Conservation (phyloP, 768 basidiomycete species). For the Crepidotus variabilis region DNA sequence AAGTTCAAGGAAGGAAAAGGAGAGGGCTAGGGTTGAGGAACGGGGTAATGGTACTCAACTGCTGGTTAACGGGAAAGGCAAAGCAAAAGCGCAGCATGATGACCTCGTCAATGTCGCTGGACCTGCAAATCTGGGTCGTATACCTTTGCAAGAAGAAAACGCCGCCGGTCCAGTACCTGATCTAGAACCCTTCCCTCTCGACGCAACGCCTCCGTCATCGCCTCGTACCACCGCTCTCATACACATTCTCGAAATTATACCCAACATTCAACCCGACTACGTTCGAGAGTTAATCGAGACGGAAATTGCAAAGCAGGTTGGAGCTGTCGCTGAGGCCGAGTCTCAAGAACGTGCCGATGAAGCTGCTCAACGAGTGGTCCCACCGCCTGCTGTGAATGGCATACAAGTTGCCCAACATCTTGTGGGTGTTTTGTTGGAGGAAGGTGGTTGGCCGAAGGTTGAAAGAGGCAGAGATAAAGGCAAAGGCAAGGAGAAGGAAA, state of each 20-base stretch:
- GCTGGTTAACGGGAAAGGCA: not conserved
- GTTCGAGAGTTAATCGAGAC: not conserved
- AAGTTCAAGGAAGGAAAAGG: too few species aligned
- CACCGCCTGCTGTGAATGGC: not conserved
- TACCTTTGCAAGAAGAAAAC: not conserved
- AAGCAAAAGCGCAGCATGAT: not conserved
- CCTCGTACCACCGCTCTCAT: not conserved
- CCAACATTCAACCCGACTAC: not conserved
- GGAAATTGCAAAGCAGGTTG: not conserved
- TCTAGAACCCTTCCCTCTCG: conserved; percentile 22
- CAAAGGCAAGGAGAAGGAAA: not conserved
- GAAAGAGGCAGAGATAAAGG: conserved; percentile 1
- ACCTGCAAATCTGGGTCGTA: not conserved
- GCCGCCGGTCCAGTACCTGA: conserved; percentile 31
- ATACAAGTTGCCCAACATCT: not conserved
- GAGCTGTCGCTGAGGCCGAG: not conserved
- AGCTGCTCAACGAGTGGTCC: not conserved
- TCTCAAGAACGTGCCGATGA: not conserved
- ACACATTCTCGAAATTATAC: not conserved
- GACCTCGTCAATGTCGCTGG: not conserved
- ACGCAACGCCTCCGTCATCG: not conserved
- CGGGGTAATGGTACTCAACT: too few species aligned
- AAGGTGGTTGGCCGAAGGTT: not conserved
- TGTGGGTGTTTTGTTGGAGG: not conserved
- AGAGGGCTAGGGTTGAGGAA: not conserved